Percentiles rank a stretch among this genome's conserved stretches.
Evolutionary conservation across 2,329 filamentous ascomycete genomes (phyloP).

Genomic region (Ophiostoma pallidulum): DNA sequence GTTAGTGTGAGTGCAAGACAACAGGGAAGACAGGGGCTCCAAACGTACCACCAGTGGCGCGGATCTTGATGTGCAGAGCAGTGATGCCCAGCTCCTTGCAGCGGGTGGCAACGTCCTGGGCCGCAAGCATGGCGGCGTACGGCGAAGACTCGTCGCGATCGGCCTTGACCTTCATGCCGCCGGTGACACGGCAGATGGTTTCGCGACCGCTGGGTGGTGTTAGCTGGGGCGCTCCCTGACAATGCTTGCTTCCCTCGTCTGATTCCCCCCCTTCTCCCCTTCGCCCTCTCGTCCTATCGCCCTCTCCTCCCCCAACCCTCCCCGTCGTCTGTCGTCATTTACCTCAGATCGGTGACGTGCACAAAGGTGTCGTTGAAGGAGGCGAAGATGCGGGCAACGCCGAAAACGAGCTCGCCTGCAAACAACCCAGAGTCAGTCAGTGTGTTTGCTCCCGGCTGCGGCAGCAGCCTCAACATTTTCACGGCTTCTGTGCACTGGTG

Average conservation of each 20-base stretch:
- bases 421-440: not conserved
- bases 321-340: conserved; percentile 34
- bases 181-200: conserved; percentile 99
- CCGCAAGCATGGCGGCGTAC: conserved; percentile 99
- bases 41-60: conserved; percentile 83
- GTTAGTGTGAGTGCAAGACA: not conserved
- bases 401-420: conserved; percentile 90
- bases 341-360: conserved; percentile 98
- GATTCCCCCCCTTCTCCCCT: conserved; percentile 1
- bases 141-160: conserved; percentile 99
- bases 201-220: conserved; percentile 73
- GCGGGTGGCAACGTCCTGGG: conserved; percentile 91
- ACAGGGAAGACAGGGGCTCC: not conserved
- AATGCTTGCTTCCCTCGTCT: too few species aligned
- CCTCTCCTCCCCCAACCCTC: not conserved
- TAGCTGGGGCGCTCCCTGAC: too few species aligned
- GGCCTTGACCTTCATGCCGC: conserved; percentile 99
- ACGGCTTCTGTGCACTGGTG: too few species aligned
- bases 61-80: conserved; percentile 99
- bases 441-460: too few species aligned
- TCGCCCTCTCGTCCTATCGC: not conserved
- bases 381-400: conserved; percentile 95
- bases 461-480: too few species aligned
- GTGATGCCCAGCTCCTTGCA: conserved; percentile 66
- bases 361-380: conserved; percentile 93